phyloP scores from a whole-genome alignment of 2,329 filamentous ascomycete genomes.

The Biscogniauxia sp. region DNA sequence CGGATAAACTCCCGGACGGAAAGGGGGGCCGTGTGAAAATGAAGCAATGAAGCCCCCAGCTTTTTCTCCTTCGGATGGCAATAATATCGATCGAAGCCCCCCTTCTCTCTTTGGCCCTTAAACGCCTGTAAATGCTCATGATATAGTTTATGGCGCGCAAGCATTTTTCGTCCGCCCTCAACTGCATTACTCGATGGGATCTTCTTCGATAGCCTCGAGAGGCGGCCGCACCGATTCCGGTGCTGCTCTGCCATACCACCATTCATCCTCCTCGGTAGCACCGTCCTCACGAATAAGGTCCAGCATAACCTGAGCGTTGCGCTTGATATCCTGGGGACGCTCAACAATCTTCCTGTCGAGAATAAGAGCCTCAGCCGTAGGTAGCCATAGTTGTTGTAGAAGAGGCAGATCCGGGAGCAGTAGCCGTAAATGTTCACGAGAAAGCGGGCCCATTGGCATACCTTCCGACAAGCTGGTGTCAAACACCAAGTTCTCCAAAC shows the following conservation, averaged over 20 bases:
- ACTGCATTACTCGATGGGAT: constrained; percentile 38
- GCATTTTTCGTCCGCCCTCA: constrained; percentile 8
- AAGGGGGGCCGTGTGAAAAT: background rate
- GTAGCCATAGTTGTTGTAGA: constrained; percentile 60
- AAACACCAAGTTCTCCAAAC: constrained; percentile 47
- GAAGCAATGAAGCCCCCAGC: background rate
- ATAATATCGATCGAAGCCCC: background rate
- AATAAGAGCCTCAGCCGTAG: constrained; percentile 61
- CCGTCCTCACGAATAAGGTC: constrained; percentile 64
- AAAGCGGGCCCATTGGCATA: constrained; percentile 59
- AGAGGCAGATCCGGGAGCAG: constrained; percentile 55
- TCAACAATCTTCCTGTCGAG: constrained; percentile 58
- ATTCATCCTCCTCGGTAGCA: constrained; percentile 58
- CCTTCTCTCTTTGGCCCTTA: constrained; percentile 9
- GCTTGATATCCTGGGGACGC: constrained; percentile 58
- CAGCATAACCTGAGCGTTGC: constrained; percentile 60
- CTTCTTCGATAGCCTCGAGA: constrained; percentile 51
- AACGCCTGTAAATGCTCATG: constrained; percentile 33
- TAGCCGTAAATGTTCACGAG: constrained; percentile 47
- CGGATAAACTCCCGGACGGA: background rate
- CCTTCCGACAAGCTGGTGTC: constrained; percentile 58
- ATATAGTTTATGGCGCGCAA: constrained; percentile 1
- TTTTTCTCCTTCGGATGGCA: background rate
- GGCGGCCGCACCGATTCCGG: constrained; percentile 56
- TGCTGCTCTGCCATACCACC: constrained; percentile 56